Evolutionary conservation across 2,329 filamentous ascomycete genomes (phyloP).

Genomic region (Exserohilum rostratum): DNA sequence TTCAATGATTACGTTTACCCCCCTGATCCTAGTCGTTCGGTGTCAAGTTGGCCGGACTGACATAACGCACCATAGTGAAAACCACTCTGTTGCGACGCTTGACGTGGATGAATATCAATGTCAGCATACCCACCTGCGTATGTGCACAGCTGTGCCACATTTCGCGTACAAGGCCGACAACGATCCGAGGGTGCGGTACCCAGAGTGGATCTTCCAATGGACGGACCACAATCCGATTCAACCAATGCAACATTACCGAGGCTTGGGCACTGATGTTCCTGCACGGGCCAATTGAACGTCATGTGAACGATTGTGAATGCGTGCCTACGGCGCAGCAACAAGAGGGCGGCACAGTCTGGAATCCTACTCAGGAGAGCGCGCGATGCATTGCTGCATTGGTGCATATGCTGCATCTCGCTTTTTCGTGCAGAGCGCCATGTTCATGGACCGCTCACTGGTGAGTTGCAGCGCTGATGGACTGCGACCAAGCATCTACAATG

Average conservation of each 20-base stretch:
- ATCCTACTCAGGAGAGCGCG: neutral
- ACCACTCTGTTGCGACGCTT: too few relatives aligned
- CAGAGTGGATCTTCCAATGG: conserved; percentile 14
- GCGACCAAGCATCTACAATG: neutral
- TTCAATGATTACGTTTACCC: neutral
- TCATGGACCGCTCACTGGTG: neutral
- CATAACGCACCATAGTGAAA: too few relatives aligned
- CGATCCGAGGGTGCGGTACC: conserved; percentile 21
- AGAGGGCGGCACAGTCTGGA: conserved; percentile 2
- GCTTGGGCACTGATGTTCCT: conserved; percentile 9
- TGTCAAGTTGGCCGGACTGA: neutral
- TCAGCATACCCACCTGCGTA: neutral
- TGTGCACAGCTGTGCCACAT: neutral
- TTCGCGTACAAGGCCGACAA: conserved; percentile 7
- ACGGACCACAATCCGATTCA: conserved; percentile 13
- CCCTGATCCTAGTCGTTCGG: neutral
- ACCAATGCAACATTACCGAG: conserved; percentile 22
- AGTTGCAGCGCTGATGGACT: neutral
- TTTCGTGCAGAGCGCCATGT: neutral
- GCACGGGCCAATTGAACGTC: conserved; percentile 9
- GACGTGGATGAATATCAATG: neutral
- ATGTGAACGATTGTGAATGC: conserved; percentile 14
- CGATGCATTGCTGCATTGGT: neutral
- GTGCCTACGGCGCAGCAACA: conserved; percentile 4
- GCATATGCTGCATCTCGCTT: neutral